A percentile compares a stretch with the other conserved stretches of the same genome.
Evolutionary conservation across 768 basidiomycete species (phyloP).

Genomic region (Tylopilus sp.): DNA sequence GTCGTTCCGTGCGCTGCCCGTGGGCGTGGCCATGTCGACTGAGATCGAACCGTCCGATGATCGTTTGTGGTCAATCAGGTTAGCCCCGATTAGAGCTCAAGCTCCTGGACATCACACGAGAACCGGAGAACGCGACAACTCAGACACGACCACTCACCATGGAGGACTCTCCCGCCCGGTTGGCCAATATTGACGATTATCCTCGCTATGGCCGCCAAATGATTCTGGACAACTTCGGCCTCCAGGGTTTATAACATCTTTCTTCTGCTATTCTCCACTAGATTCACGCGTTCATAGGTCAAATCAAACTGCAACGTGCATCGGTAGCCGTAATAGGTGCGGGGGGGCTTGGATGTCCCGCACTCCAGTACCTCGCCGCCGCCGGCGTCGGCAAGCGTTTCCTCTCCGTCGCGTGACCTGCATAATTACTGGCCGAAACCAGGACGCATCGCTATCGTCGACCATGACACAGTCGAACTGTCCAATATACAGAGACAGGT

Average conservation of each 20-base stretch:
- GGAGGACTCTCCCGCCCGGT: conserved; percentile 12
- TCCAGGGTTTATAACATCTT: conserved; percentile 54
- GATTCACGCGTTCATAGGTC: conserved; percentile 48
- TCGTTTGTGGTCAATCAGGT: not conserved
- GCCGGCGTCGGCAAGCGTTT: conserved; percentile 77
- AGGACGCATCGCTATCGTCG: conserved; percentile 85
- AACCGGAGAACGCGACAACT: not conserved
- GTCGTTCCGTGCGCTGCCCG: conserved; percentile 9
- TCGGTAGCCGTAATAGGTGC: conserved; percentile 89
- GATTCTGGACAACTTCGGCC: conserved; percentile 87
- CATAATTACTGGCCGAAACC: conserved; percentile 7
- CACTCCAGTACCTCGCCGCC: conserved; percentile 89
- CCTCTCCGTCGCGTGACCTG: not conserved
- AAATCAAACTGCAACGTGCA: conserved; percentile 72
- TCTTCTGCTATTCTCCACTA: not conserved
- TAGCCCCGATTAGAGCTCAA: too few species aligned
- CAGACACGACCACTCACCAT: not conserved
- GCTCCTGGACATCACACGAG: too few species aligned
- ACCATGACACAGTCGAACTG: conserved; percentile 82
- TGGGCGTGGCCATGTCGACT: conserved; percentile 15
- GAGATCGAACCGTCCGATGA: not conserved
- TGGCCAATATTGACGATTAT: conserved; percentile 65
- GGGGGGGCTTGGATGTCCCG: conserved; percentile 94
- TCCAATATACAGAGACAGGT: conserved; percentile 94
- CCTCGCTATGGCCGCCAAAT: conserved; percentile 93